Percentiles rank a stretch among this genome's conserved stretches.
These are phyloP conservation scores for Medicago ruthenica DNA, from an alignment of 306 rosid genomes.

Conservation along the genomic window DNA sequence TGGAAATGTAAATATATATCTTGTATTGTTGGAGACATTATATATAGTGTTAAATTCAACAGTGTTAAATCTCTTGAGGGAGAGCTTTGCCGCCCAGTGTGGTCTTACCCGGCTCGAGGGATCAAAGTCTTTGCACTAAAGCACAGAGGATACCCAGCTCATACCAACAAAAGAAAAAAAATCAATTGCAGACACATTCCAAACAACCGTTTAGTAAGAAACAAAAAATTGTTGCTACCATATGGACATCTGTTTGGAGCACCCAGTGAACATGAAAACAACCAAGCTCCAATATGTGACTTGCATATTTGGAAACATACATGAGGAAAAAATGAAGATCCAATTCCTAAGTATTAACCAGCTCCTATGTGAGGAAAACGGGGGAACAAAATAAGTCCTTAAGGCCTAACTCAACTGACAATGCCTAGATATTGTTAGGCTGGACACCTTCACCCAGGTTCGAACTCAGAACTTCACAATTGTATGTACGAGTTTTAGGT, in stretches of 20 bases:
- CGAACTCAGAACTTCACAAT: too few species aligned
- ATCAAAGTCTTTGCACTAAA: too few species aligned
- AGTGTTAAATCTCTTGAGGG: too few species aligned
- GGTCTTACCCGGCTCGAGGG: too few species aligned
- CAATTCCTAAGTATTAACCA: not conserved
- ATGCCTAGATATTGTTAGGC: too few species aligned
- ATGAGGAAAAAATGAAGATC: slow-evolving; percentile 8
- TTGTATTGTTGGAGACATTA: too few species aligned
- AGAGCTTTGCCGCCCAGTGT: too few species aligned
- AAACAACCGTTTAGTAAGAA: not conserved
- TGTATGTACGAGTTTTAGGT: too few species aligned
- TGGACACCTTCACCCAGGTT: too few species aligned
- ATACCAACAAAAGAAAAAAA: not conserved
- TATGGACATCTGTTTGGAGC: not conserved
- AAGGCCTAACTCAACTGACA: too few species aligned
- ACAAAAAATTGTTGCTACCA: not conserved
- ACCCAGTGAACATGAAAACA: not conserved
- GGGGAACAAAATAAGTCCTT: not conserved
- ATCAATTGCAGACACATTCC: not conserved
- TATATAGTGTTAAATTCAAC: too few species aligned
- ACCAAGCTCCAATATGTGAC: not conserved
- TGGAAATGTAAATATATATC: slow-evolving; percentile 1
- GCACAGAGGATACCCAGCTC: too few species aligned
- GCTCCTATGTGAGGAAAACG: not conserved
- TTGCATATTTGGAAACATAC: not conserved